Evolutionary conservation across 2,329 filamentous ascomycete genomes (phyloP).

Genomic region (Dendryphion nanum): DNA sequence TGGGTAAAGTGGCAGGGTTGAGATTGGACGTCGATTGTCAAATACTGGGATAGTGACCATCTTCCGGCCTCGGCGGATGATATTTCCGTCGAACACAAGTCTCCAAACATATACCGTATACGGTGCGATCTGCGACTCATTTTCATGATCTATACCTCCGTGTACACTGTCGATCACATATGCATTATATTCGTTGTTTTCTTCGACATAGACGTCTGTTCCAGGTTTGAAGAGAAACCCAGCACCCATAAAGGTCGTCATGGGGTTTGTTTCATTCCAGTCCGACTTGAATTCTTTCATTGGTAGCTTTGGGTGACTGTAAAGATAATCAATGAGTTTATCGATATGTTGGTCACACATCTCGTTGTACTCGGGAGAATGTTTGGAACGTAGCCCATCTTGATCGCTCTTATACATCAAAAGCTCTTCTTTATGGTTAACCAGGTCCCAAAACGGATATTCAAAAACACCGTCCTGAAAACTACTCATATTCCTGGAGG

Average conservation of each 20-base stretch:
- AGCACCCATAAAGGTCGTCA: slow-evolving; percentile 5
- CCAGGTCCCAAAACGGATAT: background rate
- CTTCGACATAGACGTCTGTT: slow-evolving; percentile 7
- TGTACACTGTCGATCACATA: slow-evolving; percentile 9
- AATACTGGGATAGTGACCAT: slow-evolving; percentile 5
- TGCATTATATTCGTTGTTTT: slow-evolving; percentile 6
- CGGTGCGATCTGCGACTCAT: background rate
- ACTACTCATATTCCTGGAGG: background rate
- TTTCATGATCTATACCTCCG: slow-evolving; percentile 1
- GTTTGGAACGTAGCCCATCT: background rate
- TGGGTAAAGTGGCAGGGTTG: slow-evolving; percentile 7
- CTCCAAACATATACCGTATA: slow-evolving; percentile 7
- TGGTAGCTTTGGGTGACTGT: slow-evolving; percentile 2
- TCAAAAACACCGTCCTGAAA: background rate
- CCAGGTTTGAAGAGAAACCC: slow-evolving; percentile 8
- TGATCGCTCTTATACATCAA: background rate
- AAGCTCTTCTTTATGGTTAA: background rate
- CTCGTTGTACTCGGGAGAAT: slow-evolving; percentile 5
- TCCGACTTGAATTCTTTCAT: background rate
- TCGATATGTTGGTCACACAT: slow-evolving; percentile 10
- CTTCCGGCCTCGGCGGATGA: slow-evolving; percentile 1
- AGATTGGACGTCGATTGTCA: slow-evolving; percentile 8
- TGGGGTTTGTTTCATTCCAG: slow-evolving; percentile 5
- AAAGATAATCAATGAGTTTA: slow-evolving; percentile 8
- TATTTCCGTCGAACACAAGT: slow-evolving; percentile 7